Evolutionary conservation across 2,329 filamentous ascomycete genomes (phyloP).

Genomic region (Nannizzia gypsea): DNA sequence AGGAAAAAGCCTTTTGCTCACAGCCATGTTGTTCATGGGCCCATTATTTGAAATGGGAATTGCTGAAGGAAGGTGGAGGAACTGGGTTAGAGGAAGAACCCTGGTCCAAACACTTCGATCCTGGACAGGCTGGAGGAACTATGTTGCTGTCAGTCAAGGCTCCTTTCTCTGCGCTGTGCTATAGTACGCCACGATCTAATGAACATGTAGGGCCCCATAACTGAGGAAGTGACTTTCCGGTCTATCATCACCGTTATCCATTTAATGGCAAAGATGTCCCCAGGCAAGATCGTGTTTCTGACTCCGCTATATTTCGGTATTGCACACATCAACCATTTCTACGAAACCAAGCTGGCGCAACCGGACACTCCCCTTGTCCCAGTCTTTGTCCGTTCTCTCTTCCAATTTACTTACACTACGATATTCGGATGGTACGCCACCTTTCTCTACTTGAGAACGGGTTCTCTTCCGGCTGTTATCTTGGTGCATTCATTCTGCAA

Average conservation of each 20-base stretch:
- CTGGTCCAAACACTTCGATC: conserved; percentile 52
- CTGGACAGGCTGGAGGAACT: conserved; percentile 78
- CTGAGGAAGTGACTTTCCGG: conserved; percentile 89
- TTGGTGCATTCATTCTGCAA: conserved; percentile 84
- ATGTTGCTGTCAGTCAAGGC: conserved; percentile 56
- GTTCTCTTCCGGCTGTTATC: conserved; percentile 64
- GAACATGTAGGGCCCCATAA: conserved; percentile 58
- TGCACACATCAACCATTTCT: conserved; percentile 89
- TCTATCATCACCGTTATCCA: conserved; percentile 75
- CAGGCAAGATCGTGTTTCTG: conserved; percentile 56
- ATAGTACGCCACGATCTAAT: background rate
- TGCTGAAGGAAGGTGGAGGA: conserved; percentile 57
- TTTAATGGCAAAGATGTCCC: conserved; percentile 53
- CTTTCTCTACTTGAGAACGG: conserved; percentile 77
- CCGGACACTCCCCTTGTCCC: conserved; percentile 53
- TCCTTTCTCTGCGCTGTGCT: background rate
- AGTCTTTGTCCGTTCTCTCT: conserved; percentile 57
- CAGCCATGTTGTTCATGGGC: conserved; percentile 66
- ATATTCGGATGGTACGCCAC: conserved; percentile 89
- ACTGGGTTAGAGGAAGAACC: conserved; percentile 48
- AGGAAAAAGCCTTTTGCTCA: conserved; percentile 54
- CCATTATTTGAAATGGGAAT: conserved; percentile 71
- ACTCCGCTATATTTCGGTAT: conserved; percentile 85
- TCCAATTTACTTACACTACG: conserved; percentile 84
- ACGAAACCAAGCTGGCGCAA: conserved; percentile 78